phyloP scores from a whole-genome alignment of 345 rosid species.

The Brassica napus region Da-Ae NC_063437.1:16281001-16281500 shows the following conservation, averaged over 20 bases:
- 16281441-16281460: slow-evolving; percentile 31
- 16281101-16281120: neutral
- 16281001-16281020: slow-evolving; percentile 36
- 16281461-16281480: neutral
- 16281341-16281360: neutral
- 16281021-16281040: slow-evolving; percentile 32
- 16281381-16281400: neutral
- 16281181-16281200: too few relatives aligned
- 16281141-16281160: neutral
- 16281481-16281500: slow-evolving; percentile 11
- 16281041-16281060: slow-evolving; percentile 9
- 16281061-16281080: neutral
- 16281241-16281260: too few relatives aligned
- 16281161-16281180: neutral
- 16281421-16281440: slow-evolving; percentile 30
- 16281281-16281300: too few relatives aligned
- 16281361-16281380: slow-evolving; percentile 8
- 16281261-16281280: too few relatives aligned
- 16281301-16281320: neutral
- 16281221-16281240: too few relatives aligned
- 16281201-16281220: too few relatives aligned
- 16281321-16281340: neutral
- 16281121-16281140: slow-evolving; percentile 19
- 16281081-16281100: neutral
- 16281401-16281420: slow-evolving; percentile 16